A percentile compares a stretch with the other conserved stretches of the same genome.
phyloP scores from a whole-genome alignment of 163 green algal genomes.

The Scenedesmus sp. region DNA sequence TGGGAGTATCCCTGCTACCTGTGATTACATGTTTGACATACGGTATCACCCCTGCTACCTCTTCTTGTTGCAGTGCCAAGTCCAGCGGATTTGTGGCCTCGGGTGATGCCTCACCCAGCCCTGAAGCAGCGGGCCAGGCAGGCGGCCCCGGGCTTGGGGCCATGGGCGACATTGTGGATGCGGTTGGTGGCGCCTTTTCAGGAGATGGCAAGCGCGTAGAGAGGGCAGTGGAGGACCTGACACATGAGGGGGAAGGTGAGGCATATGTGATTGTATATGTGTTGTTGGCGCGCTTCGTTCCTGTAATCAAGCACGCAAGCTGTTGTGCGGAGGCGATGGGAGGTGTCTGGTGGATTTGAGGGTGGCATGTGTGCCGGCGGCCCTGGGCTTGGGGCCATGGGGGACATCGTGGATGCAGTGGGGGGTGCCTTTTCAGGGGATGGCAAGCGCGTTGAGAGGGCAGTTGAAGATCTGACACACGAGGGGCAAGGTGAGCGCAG shows the following conservation, averaged over 20 bases:
- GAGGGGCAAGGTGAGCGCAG: neutral
- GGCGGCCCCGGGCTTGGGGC: neutral
- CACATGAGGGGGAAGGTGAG: neutral
- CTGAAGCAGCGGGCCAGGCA: neutral
- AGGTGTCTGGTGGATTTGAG: neutral
- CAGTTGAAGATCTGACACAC: neutral
- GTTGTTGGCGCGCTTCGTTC: too few species aligned
- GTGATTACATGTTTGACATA: too few species aligned
- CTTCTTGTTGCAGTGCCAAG: neutral
- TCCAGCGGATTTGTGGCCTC: conserved; percentile 11
- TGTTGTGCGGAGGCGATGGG: too few species aligned
- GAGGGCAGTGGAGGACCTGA: neutral
- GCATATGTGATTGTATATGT: neutral
- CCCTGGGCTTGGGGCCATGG: neutral
- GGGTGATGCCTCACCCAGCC: neutral
- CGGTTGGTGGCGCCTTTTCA: neutral
- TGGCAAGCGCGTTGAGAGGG: conserved; percentile 10
- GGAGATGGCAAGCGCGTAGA: conserved; percentile 24
- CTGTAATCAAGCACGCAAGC: neutral
- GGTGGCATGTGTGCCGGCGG: neutral
- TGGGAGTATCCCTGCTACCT: too few species aligned
- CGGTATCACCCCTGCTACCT: neutral
- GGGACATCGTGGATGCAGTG: conserved; percentile 9
- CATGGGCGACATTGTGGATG: conserved; percentile 24
- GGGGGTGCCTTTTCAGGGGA: conserved; percentile 12